Base-by-base conservation (phyloP, 805 yeast species). In the Huiozyma sinensis region DNA sequence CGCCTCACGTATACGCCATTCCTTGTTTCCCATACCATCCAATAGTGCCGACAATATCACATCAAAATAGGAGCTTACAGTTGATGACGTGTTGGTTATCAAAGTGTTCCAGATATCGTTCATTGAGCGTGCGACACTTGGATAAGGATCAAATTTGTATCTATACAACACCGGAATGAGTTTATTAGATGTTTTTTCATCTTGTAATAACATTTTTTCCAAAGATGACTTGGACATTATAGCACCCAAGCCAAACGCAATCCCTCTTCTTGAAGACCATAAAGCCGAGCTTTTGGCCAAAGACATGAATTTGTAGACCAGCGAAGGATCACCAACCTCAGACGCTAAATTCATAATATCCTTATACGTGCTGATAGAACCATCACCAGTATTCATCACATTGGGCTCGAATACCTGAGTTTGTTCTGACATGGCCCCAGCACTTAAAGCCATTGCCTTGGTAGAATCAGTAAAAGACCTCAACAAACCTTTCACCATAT, bases 1-100 rank as follows among this genome's bases (percentile, higher is more conserved):
- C 0, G 96, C 96, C 57, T 90, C 92, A 51, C 98, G 73, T 0
- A 82, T 85, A 52, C 97, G 74, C 97, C 97, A 92, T 61, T 92
- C 97, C 43, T 81, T 75, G 46, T 77, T 77, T 1, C 87, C 81
- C 81, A 87, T 81, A 28, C 86, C 74, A 2, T 55, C 57, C 38
- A 86, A 57, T 2, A 87, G 63, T 53, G 86, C 95, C 4, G 69
- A 57, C 45, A 84, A 58, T 39, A 92, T 87, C 3, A 63, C 61
- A 8, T 70, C 73, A 52, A 79, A 77, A 55, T 81, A 74, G 2
- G 63, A 65, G 3, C 64, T 67, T 9, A 89, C 65, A 0, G 81
- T 70, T 38, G 65, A 65, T 0, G 81, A 65, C 0, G 84, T 65
- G 48, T 75, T 77, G 3, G 68, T 61, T 30, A 86, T 73, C 52